Evolutionary conservation across 140 eudicot species (phyloP).

Genomic region (Erigeron philadelphicus): DNA sequence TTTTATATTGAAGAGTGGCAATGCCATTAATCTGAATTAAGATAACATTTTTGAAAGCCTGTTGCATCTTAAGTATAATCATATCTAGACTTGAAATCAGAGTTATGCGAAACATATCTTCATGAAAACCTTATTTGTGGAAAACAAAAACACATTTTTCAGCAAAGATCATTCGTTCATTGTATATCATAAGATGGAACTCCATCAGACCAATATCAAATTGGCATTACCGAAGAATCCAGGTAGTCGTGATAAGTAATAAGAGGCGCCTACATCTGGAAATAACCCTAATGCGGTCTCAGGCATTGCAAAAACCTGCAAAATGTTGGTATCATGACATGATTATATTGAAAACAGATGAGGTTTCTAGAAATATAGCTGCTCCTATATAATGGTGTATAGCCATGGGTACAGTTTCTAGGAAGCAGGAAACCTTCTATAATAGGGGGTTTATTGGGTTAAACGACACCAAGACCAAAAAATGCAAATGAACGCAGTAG

Average conservation of each 20-base stretch:
- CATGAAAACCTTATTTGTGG: too few species aligned
- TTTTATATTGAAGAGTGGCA: neutral
- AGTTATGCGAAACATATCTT: neutral
- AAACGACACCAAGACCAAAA: neutral
- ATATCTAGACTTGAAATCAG: neutral
- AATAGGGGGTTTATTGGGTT: neutral
- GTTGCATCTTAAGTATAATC: neutral
- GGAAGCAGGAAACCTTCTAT: neutral
- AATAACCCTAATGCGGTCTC: conserved; percentile 92
- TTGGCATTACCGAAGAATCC: conserved; percentile 80
- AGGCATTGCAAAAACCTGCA: conserved; percentile 95
- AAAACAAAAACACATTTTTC: too few species aligned
- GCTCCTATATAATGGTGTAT: neutral
- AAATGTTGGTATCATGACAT: conserved; percentile 9
- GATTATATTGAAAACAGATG: neutral
- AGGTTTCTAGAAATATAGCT: neutral
- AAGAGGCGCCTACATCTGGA: conserved; percentile 96
- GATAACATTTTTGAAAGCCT: neutral
- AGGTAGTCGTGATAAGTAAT: conserved; percentile 76
- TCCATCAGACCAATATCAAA: conserved; percentile 1
- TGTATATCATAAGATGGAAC: neutral
- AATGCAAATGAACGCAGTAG: conserved; percentile 9
- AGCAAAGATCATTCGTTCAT: neutral
- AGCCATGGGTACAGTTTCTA: neutral
- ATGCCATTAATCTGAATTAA: neutral